phyloP scores from a whole-genome alignment of 768 basidiomycete genomes.

The Jaapia argillacea region DNA sequence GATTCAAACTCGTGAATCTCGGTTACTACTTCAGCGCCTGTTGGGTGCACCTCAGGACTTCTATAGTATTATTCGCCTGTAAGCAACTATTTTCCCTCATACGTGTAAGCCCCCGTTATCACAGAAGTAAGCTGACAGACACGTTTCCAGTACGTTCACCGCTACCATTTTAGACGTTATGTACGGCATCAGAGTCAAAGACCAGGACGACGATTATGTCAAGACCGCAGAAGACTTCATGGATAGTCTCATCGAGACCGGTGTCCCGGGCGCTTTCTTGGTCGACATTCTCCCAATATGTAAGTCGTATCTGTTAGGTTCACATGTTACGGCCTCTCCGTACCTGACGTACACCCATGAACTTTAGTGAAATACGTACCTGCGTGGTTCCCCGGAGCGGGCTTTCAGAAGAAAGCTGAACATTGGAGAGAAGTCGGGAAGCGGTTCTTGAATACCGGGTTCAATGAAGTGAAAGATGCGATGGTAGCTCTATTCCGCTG shows the following conservation, averaged over 20 bases:
- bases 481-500: neutral
- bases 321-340: no score
- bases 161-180: neutral
- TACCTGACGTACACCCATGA: neutral
- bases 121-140: neutral
- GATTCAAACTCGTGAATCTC: constrained; percentile 1
- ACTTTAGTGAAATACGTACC: constrained; percentile 21
- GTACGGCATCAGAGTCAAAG: neutral
- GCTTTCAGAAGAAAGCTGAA: constrained; percentile 22
- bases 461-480: neutral
- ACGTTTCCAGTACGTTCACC: neutral
- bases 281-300: constrained; percentile 22
- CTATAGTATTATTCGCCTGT: neutral
- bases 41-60: constrained; percentile 1
- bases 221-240: neutral
- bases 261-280: constrained; percentile 24
- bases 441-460: neutral
- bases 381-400: constrained; percentile 29
- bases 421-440: constrained; percentile 8
- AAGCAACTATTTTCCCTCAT: neutral
- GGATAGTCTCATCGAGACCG: neutral
- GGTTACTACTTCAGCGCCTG: neutral
- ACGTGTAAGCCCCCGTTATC: neutral
- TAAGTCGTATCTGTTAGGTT: constrained; percentile 1
- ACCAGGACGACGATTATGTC: neutral